Percentiles rank a stretch among this genome's conserved stretches.
phyloP scores from a whole-genome alignment of 768 basidiomycete genomes.

The Boletus vinaceobasis region DNA sequence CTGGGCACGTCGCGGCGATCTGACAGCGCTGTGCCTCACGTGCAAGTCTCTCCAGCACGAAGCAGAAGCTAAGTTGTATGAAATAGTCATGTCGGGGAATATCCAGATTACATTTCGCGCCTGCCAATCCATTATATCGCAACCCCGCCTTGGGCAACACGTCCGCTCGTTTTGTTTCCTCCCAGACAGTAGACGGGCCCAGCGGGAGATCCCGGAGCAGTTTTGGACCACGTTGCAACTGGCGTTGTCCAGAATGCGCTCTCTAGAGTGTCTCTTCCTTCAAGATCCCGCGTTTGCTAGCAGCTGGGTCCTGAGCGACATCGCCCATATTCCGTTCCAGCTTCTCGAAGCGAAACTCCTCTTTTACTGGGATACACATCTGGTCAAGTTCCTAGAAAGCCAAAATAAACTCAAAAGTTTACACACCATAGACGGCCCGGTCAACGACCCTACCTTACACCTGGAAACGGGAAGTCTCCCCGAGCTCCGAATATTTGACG shows the following conservation, averaged over 20 bases:
- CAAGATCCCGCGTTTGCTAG: conserved; percentile 37
- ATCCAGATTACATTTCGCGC: conserved; percentile 34
- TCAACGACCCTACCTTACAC: conserved; percentile 17
- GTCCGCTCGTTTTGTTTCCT: conserved; percentile 45
- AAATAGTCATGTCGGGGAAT: conserved; percentile 38
- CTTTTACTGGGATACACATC: conserved; percentile 45
- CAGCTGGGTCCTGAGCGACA: conserved; percentile 46
- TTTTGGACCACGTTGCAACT: conserved; percentile 46
- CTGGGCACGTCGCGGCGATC: conserved; percentile 35
- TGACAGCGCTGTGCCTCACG: conserved; percentile 42
- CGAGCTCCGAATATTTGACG: conserved; percentile 43
- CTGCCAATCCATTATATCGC: conserved; percentile 36
- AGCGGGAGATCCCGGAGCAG: conserved; percentile 22
- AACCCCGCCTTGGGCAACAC: conserved; percentile 36
- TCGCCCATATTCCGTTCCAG: conserved; percentile 40
- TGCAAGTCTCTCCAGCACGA: conserved; percentile 46
- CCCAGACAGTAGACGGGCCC: conserved; percentile 29
- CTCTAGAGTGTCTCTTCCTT: conserved; percentile 44
- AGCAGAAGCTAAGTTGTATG: conserved; percentile 48
- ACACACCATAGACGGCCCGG: conserved; percentile 29
- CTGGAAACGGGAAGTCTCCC: conserved; percentile 38
- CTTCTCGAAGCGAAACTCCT: conserved; percentile 48
- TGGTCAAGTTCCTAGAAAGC: conserved; percentile 46
- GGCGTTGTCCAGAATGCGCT: conserved; percentile 42
- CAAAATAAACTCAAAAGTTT: conserved; percentile 44